Conservation (phyloP, 2,329 filamentous ascomycete species). For the Nigrospora oryzae region DNA sequence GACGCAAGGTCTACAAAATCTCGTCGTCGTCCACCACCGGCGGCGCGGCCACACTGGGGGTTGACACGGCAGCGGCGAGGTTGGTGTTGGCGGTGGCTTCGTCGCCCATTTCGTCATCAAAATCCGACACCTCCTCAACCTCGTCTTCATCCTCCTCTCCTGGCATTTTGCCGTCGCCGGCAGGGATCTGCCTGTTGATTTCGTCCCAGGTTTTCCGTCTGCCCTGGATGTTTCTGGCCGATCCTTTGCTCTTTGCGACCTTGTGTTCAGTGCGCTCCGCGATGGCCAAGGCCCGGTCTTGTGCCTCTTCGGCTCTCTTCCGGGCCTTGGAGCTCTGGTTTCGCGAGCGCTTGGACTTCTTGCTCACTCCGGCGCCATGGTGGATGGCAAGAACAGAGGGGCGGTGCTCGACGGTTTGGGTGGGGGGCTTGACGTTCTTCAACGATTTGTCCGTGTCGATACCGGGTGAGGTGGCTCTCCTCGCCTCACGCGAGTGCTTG, state of each 20-base stretch:
- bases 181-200: slow-evolving; percentile 36
- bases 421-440: slow-evolving; percentile 46
- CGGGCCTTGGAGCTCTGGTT: slow-evolving; percentile 50
- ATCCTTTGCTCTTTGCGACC: slow-evolving; percentile 44
- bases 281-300: slow-evolving; percentile 52
- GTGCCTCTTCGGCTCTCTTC: slow-evolving; percentile 45
- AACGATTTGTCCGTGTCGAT: slow-evolving; percentile 66
- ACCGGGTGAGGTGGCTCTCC: slow-evolving; percentile 62
- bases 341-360: slow-evolving; percentile 52
- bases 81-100: background rate
- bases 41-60: slow-evolving; percentile 1
- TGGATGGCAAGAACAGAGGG: slow-evolving; percentile 64
- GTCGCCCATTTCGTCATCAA: slow-evolving; percentile 15
- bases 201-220: slow-evolving; percentile 50
- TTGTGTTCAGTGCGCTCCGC: slow-evolving; percentile 50
- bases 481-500: slow-evolving; percentile 64
- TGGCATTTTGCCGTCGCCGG: slow-evolving; percentile 3
- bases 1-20: slow-evolving; percentile 9
- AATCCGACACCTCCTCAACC: slow-evolving; percentile 8
- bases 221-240: slow-evolving; percentile 36
- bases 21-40: slow-evolving; percentile 8
- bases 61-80: background rate
- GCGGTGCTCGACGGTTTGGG: slow-evolving; percentile 37
- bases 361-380: slow-evolving; percentile 56
- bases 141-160: slow-evolving; percentile 6